A percentile compares a stretch with the other conserved stretches of the same genome.
Conservation (phyloP, 371 early-diverging fungal genomes). For the Batrachochytrium dendrobatidis region DNA sequence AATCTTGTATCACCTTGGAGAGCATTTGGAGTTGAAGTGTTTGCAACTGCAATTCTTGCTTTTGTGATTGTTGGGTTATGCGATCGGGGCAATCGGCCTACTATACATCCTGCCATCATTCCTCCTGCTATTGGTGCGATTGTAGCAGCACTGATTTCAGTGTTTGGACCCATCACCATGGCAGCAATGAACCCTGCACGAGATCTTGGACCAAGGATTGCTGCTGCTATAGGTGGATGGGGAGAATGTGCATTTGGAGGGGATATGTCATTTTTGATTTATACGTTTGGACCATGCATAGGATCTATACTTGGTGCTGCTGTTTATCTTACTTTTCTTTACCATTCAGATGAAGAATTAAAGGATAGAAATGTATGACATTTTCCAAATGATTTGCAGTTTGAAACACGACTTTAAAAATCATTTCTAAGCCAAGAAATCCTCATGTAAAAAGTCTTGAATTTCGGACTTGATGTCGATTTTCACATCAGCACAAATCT, state of each 20-base stretch:
- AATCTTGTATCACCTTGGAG: slow-evolving; percentile 52
- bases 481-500: no score
- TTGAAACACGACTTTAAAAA: no score
- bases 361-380: no score
- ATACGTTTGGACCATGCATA: slow-evolving; percentile 65
- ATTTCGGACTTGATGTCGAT: no score
- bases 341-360: no score
- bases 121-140: slow-evolving; percentile 57
- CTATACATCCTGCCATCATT: no score
- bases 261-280: slow-evolving; percentile 68
- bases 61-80: slow-evolving; percentile 64
- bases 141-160: slow-evolving; percentile 51
- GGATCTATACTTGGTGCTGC: slow-evolving; percentile 66
- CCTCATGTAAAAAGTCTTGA: no score
- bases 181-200: slow-evolving; percentile 73
- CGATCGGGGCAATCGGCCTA: slow-evolving; percentile 58
- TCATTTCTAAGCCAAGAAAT: no score
- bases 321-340: no score
- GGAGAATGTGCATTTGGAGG: slow-evolving; percentile 60
- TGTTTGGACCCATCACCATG: slow-evolving; percentile 52
- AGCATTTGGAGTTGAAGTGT: slow-evolving; percentile 65
- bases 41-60: slow-evolving; percentile 69
- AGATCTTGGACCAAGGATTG: slow-evolving; percentile 80
- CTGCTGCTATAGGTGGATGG: slow-evolving; percentile 71
- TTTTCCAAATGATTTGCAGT: no score